Conservation (phyloP, 192 early-diverging fungal genomes). For the Coemansia sp. region DNA sequence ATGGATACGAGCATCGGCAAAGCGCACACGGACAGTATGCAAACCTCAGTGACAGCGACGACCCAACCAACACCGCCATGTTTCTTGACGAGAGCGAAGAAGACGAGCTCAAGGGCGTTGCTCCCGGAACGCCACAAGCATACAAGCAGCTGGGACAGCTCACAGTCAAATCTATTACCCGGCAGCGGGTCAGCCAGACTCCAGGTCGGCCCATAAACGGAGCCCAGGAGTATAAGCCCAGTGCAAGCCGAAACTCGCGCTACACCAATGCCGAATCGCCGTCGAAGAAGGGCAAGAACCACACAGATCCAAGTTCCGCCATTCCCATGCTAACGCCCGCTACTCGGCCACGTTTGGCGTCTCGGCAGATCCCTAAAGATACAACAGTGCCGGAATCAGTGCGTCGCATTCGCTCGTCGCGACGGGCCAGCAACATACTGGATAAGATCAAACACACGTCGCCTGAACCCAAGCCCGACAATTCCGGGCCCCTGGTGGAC, state of each 20-base stretch:
- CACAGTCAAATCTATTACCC: slow-evolving; percentile 40
- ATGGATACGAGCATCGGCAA: neutral
- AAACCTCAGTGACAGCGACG: slow-evolving; percentile 23
- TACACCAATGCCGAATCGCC: slow-evolving; percentile 29
- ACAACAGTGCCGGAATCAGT: slow-evolving; percentile 18
- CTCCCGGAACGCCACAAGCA: slow-evolving; percentile 38
- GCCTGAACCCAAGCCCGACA: neutral
- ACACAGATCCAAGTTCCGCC: neutral
- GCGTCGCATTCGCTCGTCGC: slow-evolving; percentile 20
- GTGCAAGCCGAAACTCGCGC: slow-evolving; percentile 8
- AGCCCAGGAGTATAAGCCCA: neutral
- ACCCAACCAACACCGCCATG: slow-evolving; percentile 53
- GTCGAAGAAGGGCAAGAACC: slow-evolving; percentile 25
- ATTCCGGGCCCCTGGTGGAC: slow-evolving; percentile 3
- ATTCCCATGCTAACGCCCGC: slow-evolving; percentile 18
- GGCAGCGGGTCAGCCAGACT: slow-evolving; percentile 44
- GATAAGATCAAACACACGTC: slow-evolving; percentile 21
- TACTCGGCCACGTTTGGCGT: too few relatives aligned
- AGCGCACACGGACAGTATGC: neutral
- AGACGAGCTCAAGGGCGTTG: slow-evolving; percentile 27
- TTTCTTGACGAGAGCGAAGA: slow-evolving; percentile 47
- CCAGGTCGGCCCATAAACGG: slow-evolving; percentile 17
- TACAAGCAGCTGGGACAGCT: slow-evolving; percentile 36
- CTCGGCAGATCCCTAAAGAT: neutral
- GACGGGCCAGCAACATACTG: slow-evolving; percentile 28